phyloP scores from a whole-genome alignment of 495 filamentous ascomycete species.

The Tuber calosporum region DNA sequence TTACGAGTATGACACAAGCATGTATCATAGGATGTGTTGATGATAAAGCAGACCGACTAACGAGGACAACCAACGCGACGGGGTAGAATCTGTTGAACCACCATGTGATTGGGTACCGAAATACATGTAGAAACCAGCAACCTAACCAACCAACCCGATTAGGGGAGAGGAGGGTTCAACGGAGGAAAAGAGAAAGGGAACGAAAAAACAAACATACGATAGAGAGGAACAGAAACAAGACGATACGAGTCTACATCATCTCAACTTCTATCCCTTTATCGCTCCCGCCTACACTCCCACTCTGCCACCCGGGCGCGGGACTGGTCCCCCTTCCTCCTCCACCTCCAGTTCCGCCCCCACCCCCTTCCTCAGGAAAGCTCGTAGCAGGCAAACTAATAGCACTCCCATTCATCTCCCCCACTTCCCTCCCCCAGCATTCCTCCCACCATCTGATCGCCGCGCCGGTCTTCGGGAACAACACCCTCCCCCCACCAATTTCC shows the following conservation, averaged over 20 bases:
- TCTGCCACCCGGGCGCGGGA: constrained; percentile 20
- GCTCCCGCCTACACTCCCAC: constrained; percentile 12
- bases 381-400: constrained; percentile 2
- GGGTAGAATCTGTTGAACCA: neutral
- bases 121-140: neutral
- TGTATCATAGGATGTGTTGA: neutral
- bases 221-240: constrained; percentile 16
- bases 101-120: neutral
- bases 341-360: constrained; percentile 5
- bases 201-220: constrained; percentile 4
- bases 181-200: neutral
- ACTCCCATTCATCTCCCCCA: constrained; percentile 83
- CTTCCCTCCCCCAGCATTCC: constrained; percentile 74
- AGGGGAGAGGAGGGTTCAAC: neutral
- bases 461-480: constrained; percentile 66
- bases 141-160: neutral
- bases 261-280: constrained; percentile 40
- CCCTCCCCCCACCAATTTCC: constrained; percentile 66
- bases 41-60: neutral
- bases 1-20: neutral
- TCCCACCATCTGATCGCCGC: constrained; percentile 80
- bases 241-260: constrained; percentile 41
- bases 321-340: constrained; percentile 27
- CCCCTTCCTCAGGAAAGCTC: neutral
- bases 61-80: neutral